Evolutionary conservation across 1,139 yeast genomes (phyloP).

Genomic region (Lodderomyces oxycetoniae): DNA sequence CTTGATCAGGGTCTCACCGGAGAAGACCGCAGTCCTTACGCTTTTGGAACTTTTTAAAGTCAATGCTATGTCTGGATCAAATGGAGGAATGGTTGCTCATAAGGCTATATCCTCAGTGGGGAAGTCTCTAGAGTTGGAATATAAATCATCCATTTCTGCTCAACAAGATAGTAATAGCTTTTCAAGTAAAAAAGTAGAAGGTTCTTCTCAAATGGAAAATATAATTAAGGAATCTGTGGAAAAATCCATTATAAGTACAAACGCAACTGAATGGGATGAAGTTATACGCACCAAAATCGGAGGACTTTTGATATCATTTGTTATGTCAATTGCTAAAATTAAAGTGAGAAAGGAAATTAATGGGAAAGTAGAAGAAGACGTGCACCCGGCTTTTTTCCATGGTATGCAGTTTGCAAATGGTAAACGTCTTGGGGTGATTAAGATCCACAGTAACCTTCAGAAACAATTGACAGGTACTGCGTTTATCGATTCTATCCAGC

Average conservation of each 20-base stretch:
- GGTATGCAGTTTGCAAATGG: conserved; percentile 79
- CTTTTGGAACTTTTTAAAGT: conserved; percentile 76
- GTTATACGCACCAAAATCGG: conserved; percentile 77
- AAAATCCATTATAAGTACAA: conserved; percentile 12
- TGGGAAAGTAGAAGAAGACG: conserved; percentile 47
- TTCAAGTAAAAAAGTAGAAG: conserved; percentile 18
- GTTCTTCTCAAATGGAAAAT: conserved; percentile 37
- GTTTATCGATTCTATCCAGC: conserved; percentile 66
- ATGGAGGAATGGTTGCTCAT: conserved; percentile 84
- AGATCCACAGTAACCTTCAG: conserved; percentile 66
- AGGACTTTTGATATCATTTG: conserved; percentile 66
- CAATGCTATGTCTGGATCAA: conserved; percentile 69
- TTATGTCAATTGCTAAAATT: conserved; percentile 79
- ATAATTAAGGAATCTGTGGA: conserved; percentile 25
- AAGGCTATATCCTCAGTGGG: conserved; percentile 81
- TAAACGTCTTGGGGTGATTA: conserved; percentile 74
- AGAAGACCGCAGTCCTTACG: conserved; percentile 78
- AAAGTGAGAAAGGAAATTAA: conserved; percentile 55
- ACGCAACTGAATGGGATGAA: conserved; percentile 33
- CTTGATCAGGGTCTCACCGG: conserved; percentile 64
- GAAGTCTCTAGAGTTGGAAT: conserved; percentile 79
- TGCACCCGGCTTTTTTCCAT: conserved; percentile 89
- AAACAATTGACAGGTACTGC: conserved; percentile 65
- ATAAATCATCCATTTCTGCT: conserved; percentile 61
- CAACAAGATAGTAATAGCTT: conserved; percentile 51